Conservation (phyloP, 129 eudicot genomes). For the Pittosporum tobira region DNA sequence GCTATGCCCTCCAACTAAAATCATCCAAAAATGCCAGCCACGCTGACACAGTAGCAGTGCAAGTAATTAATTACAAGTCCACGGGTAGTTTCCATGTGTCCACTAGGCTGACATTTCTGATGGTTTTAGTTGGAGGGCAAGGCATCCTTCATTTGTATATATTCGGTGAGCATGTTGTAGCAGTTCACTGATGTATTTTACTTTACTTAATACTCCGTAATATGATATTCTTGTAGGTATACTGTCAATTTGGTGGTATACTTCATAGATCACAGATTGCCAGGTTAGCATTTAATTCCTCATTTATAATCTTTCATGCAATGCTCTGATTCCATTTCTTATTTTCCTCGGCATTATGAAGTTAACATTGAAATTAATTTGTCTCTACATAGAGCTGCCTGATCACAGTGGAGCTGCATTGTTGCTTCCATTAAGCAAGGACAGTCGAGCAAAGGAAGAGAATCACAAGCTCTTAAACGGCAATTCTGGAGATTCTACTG, state of each 20-base stretch:
- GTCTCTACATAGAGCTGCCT: conserved; percentile 55
- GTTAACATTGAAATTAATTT: not conserved
- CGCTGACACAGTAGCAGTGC: no score
- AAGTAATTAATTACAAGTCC: no score
- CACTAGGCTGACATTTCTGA: no score
- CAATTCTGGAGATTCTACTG: conserved; percentile 70
- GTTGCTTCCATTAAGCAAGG: conserved; percentile 77
- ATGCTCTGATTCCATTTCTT: not conserved
- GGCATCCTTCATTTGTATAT: no score
- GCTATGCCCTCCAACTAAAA: no score
- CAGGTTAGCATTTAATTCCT: conserved; percentile 30
- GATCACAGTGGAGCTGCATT: conserved; percentile 52
- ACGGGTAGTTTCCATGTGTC: no score
- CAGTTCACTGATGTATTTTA: not conserved
- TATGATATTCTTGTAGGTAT: conserved; percentile 48
- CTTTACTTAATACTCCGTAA: no score
- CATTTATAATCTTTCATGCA: not conserved
- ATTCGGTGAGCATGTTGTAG: not conserved
- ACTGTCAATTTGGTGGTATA: conserved; percentile 11
- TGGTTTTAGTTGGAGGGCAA: no score
- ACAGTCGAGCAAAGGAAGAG: conserved; percentile 72
- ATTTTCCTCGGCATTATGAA: not conserved
- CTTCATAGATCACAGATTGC: conserved; percentile 1
- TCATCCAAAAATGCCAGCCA: no score
- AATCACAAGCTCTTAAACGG: conserved; percentile 73